phyloP scores from a whole-genome alignment of 768 basidiomycete genomes.

The Naganishia onofrii region DNA sequence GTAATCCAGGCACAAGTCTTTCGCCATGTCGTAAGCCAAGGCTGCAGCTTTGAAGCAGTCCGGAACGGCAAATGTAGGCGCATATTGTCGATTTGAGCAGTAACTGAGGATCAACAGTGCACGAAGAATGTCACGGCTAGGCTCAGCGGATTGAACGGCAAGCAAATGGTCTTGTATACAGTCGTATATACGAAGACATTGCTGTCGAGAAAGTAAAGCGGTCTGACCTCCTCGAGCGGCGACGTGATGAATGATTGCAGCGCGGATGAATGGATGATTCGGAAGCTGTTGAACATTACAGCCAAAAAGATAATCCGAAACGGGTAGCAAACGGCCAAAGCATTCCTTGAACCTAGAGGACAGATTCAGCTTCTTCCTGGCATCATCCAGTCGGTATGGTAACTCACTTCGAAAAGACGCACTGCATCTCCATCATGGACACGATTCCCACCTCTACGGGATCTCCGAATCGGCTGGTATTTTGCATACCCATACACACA shows the following conservation, averaged over 20 bases:
- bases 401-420: constrained; percentile 7
- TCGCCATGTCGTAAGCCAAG: neutral
- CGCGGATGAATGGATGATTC: constrained; percentile 2
- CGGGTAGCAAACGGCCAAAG: neutral
- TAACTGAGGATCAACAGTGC: constrained; percentile 11
- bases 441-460: constrained; percentile 5
- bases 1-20: neutral
- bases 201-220: neutral
- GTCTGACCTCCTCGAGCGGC: neutral
- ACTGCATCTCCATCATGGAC: constrained; percentile 12
- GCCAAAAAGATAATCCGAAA: constrained; percentile 6
- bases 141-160: constrained; percentile 1
- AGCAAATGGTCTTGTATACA: constrained; percentile 3
- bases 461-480: neutral
- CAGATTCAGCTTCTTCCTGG: neutral
- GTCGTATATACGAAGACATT: constrained; percentile 4
- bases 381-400: too few species aligned
- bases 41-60: neutral
- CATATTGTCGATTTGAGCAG: neutral
- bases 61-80: neutral
- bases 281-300: neutral
- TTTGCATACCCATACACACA: neutral
- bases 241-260: neutral
- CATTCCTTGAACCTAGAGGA: neutral
- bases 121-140: neutral